phyloP scores from a whole-genome alignment of 768 basidiomycete genomes.

The Leccinum boreale region DNA sequence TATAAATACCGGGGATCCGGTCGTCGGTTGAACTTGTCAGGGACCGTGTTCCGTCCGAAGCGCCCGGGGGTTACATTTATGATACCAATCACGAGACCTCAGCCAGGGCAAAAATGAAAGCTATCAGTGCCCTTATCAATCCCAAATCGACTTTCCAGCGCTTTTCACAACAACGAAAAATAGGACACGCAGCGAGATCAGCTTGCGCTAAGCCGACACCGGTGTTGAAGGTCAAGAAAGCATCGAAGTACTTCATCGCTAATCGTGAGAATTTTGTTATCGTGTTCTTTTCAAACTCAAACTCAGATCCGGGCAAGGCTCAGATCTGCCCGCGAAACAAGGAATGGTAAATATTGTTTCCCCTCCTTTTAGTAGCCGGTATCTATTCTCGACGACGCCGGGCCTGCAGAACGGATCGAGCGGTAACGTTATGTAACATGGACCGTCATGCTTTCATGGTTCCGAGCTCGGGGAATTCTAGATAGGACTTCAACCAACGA shows the following conservation, averaged over 20 bases:
- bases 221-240: not conserved
- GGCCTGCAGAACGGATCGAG: no score
- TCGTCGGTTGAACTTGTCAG: not conserved
- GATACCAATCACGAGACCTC: not conserved
- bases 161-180: not conserved
- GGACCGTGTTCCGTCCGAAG: slow-evolving; percentile 18
- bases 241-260: not conserved
- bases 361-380: no score
- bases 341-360: no score
- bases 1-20: slow-evolving; percentile 8
- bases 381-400: no score
- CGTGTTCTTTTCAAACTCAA: no score
- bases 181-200: not conserved
- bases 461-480: not conserved
- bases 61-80: not conserved
- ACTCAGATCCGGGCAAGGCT: no score
- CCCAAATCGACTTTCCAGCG: not conserved
- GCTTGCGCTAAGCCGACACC: not conserved
- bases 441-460: no score
- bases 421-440: no score
- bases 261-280: not conserved
- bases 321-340: no score
- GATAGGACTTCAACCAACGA: not conserved
- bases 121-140: not conserved
- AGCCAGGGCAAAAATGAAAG: not conserved